A percentile compares a stretch with the other conserved stretches of the same genome.
Evolutionary conservation across 257 asterid genomes (phyloP).

Genomic region (Plantago major): DNA sequence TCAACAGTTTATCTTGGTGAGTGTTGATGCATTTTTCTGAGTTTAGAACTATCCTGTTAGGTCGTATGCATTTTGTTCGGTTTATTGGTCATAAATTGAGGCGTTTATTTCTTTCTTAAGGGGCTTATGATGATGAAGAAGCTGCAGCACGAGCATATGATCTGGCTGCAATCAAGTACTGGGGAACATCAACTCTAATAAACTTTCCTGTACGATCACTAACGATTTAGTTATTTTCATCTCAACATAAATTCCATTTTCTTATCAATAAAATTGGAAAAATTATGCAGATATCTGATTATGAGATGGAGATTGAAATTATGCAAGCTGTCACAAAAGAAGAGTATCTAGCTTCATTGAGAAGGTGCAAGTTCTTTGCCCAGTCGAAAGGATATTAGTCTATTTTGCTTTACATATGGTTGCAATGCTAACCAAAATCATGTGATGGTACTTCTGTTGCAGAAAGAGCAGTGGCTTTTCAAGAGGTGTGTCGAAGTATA

Average conservation of each 20-base stretch:
- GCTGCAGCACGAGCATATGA: slow-evolving; percentile 31
- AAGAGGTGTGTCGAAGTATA: slow-evolving; percentile 21
- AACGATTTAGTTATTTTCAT: background rate
- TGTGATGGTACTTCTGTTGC: background rate
- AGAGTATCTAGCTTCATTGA: slow-evolving; percentile 43
- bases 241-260: background rate
- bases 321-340: slow-evolving; percentile 41
- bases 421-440: background rate
- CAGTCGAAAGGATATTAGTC: background rate
- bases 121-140: slow-evolving; percentile 26
- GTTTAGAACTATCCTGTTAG: too few relatives aligned
- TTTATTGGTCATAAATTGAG: background rate
- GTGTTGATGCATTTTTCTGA: slow-evolving; percentile 2
- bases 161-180: slow-evolving; percentile 26
- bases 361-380: slow-evolving; percentile 25
- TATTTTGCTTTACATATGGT: background rate
- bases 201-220: slow-evolving; percentile 20
- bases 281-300: slow-evolving; percentile 30
- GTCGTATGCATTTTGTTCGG: background rate
- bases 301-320: slow-evolving; percentile 32
- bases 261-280: slow-evolving; percentile 3
- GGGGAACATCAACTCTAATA: slow-evolving; percentile 25
- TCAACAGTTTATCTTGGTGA: slow-evolving; percentile 38
- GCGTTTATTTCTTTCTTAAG: slow-evolving; percentile 5
- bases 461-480: slow-evolving; percentile 26